Percentiles rank a stretch among this genome's conserved stretches.
These are phyloP conservation scores for Tranzscheliella williamsii DNA, from an alignment of 1,284 basidiomycete genomes.

Conservation along the genomic window DNA sequence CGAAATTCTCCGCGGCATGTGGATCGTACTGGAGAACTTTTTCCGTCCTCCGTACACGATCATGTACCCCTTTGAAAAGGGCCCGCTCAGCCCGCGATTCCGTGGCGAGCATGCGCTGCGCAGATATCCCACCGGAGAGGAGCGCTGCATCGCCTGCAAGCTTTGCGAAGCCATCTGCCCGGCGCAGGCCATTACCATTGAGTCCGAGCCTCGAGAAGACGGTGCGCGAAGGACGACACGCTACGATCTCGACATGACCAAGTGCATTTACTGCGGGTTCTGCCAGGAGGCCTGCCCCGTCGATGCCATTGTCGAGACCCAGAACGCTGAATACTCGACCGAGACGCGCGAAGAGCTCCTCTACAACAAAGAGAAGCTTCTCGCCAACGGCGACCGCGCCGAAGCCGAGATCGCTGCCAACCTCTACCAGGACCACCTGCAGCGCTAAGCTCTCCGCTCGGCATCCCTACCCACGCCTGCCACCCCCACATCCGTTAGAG, in stretches of 20 bases:
- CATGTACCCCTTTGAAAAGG: slow-evolving; percentile 79
- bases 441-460: too few relatives aligned
- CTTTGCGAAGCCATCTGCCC: slow-evolving; percentile 99
- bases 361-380: slow-evolving; percentile 93
- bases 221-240: slow-evolving; percentile 95
- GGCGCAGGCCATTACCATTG: slow-evolving; percentile 98
- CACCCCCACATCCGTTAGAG: too few relatives aligned
- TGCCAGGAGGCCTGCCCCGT: slow-evolving; percentile 90
- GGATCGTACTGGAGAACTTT: slow-evolving; percentile 98
- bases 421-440: slow-evolving; percentile 55
- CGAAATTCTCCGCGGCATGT: slow-evolving; percentile 96
- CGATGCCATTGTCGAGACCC: slow-evolving; percentile 96
- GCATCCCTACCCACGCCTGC: too few relatives aligned
- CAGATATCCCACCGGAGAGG: slow-evolving; percentile 96
- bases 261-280: slow-evolving; percentile 62
- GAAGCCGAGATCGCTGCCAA: slow-evolving; percentile 74
- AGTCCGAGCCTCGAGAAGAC: slow-evolving; percentile 92
- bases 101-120: slow-evolving; percentile 98
- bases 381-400: slow-evolving; percentile 91
- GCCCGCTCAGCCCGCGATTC: slow-evolving; percentile 94
- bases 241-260: slow-evolving; percentile 93
- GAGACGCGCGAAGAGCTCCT: slow-evolving; percentile 97
- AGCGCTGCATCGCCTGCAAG: slow-evolving; percentile 97
- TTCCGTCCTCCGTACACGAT: slow-evolving; percentile 98
- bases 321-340: slow-evolving; percentile 73